Evolutionary conservation across 352 stramenopile genomes (phyloP).

Genomic region (Phytophthora tentaculata): DNA sequence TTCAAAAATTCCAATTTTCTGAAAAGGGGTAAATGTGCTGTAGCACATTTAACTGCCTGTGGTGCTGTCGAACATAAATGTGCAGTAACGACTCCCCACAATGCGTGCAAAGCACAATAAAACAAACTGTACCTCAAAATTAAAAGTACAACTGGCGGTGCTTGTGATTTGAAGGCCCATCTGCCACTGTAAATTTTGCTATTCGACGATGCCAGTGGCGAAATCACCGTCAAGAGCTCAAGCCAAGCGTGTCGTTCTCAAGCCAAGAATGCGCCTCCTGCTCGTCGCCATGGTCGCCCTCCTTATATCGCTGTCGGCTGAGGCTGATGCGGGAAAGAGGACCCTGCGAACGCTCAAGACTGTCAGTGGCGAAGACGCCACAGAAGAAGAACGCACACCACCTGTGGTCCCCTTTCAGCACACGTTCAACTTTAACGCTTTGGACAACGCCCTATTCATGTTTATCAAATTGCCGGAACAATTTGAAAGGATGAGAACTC

Average conservation of each 20-base stretch:
- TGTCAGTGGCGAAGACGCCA: background rate
- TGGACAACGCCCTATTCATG: background rate
- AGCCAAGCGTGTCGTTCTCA: background rate
- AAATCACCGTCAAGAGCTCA: background rate
- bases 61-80: no score
- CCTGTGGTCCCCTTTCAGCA: background rate
- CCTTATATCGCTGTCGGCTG: background rate
- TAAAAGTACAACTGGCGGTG: no score
- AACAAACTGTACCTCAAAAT: no score
- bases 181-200: background rate
- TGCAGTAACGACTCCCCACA: no score
- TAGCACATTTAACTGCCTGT: no score
- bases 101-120: no score
- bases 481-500: background rate
- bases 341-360: background rate
- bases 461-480: background rate
- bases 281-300: background rate
- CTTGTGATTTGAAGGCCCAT: background rate
- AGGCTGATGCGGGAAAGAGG: background rate
- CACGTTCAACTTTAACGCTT: background rate
- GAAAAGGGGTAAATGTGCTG: no score
- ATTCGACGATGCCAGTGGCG: background rate
- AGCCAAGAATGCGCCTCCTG: background rate
- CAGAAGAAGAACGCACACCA: background rate
- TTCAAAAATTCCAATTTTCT: no score